Base-by-base conservation (phyloP, 192 early-diverging fungal species). In the Lobosporangium transversale region DNA sequence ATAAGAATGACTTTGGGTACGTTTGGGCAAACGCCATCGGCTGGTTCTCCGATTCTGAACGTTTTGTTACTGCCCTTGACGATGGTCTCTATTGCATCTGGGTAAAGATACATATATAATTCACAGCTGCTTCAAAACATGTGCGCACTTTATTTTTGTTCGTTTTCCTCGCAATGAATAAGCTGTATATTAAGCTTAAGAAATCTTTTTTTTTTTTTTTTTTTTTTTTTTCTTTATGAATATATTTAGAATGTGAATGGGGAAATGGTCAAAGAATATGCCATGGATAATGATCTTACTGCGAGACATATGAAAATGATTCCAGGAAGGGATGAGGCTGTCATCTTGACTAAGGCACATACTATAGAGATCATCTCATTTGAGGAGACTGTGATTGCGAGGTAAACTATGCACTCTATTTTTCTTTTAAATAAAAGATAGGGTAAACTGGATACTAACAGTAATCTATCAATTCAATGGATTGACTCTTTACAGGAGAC, bases 41-140 rank as follows among this genome's bases (percentile, higher is more conserved):
- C n/a, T 70, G 68, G 68, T 54, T 70, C 27, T 26, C 68, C 18
- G 68, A 70, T 23, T 62, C 58, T 2, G 6, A 62, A 30, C 42
- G 53, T 2, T 62, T 70, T 24, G n/a, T 70, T 30, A 40, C 59
- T 21, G 37, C 49, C 7, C 21, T 44, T 33, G 45, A 62, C 17
- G n/a, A n/a, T n/a, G 58, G 68, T n/a, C 20, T 42, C 21, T 33
- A 61, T 27, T 12, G 21, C 29, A 50, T 70, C 29, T 54, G 50
- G 58, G 68, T 70, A 69, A 52, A 18, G 47, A n/a, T n/a, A n/a
- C n/a, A n/a, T n/a, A n/a, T n/a, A n/a, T n/a, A n/a, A n/a, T n/a
- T n/a, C n/a, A n/a, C n/a, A n/a, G n/a, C n/a, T n/a, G n/a, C n/a
- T n/a, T n/a, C n/a, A n/a, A n/a, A n/a, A n/a, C n/a, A n/a, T n/a